phyloP scores from a whole-genome alignment of 1,139 yeast genomes.

The Scheffersomyces lignicola region DNA sequence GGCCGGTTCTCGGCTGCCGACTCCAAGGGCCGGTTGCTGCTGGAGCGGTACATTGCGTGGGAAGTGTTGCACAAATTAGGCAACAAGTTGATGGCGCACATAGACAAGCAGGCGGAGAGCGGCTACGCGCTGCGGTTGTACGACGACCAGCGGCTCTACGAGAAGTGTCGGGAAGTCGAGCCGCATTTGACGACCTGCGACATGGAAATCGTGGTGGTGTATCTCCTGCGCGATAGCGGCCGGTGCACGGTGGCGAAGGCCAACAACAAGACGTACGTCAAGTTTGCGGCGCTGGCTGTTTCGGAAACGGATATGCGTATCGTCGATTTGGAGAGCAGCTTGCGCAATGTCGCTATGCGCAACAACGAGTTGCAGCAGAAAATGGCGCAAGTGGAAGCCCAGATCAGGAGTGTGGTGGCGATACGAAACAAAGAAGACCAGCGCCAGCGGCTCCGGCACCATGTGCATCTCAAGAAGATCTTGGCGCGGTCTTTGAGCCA shows the following conservation, averaged over 20 bases:
- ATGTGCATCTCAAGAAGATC: conserved; percentile 14
- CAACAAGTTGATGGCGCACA: conserved; percentile 10
- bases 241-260: conserved; percentile 14
- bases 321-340: conserved; percentile 22
- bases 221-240: conserved; percentile 23
- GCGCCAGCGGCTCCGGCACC: conserved; percentile 9
- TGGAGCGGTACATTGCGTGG: conserved; percentile 30
- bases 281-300: conserved; percentile 19
- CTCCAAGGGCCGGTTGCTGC: conserved; percentile 15
- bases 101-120: conserved; percentile 10
- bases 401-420: conserved; percentile 13
- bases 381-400: conserved; percentile 20
- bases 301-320: conserved; percentile 33
- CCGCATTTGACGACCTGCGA: conserved; percentile 20
- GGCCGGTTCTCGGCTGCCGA: conserved; percentile 9
- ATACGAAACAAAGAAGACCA: conserved; percentile 11
- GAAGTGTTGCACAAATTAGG: conserved; percentile 19
- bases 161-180: conserved; percentile 13
- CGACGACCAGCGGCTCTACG: conserved; percentile 17
- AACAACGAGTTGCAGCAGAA: conserved; percentile 21
- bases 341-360: conserved; percentile 20
- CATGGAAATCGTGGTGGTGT: conserved; percentile 23
- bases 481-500: conserved; percentile 31
- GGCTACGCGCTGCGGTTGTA: conserved; percentile 21
- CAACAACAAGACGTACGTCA: conserved; percentile 20